phyloP scores from a whole-genome alignment of 2,329 filamentous ascomycete genomes.

The Colletotrichum euphorbiae region DNA sequence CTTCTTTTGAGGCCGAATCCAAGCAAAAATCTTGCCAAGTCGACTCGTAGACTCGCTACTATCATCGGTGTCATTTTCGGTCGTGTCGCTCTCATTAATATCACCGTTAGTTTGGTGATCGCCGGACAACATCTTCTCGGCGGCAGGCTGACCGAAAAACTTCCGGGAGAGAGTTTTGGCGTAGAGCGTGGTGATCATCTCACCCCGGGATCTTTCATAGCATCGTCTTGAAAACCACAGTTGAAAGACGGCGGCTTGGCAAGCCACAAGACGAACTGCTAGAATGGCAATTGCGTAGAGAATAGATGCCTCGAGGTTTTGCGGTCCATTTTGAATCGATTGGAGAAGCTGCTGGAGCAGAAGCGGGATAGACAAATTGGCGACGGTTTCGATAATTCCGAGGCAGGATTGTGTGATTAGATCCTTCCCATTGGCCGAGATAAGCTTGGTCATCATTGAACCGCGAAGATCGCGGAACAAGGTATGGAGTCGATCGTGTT shows the following conservation, averaged over 20 bases:
- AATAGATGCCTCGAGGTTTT: slow-evolving; percentile 67
- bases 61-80: slow-evolving; percentile 18
- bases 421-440: slow-evolving; percentile 84
- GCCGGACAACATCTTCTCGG: slow-evolving; percentile 39
- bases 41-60: slow-evolving; percentile 5
- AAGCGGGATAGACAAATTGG: slow-evolving; percentile 71
- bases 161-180: slow-evolving; percentile 81
- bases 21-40: slow-evolving; percentile 22
- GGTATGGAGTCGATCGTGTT: slow-evolving; percentile 80
- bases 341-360: slow-evolving; percentile 78
- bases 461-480: slow-evolving; percentile 80
- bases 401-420: slow-evolving; percentile 75
- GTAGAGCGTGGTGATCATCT: slow-evolving; percentile 87
- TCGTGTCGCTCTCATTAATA: slow-evolving; percentile 35
- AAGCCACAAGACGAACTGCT: slow-evolving; percentile 67
- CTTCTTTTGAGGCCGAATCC: slow-evolving; percentile 12
- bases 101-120: slow-evolving; percentile 44
- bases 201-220: slow-evolving; percentile 86
- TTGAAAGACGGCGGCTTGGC: slow-evolving; percentile 75
- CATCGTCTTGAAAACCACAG: slow-evolving; percentile 86
- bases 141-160: slow-evolving; percentile 53
- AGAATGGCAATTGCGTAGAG: slow-evolving; percentile 75
- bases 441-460: slow-evolving; percentile 75
- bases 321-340: slow-evolving; percentile 68
- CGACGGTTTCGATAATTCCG: slow-evolving; percentile 69